These are phyloP conservation scores for Hydrangea macrophylla DNA, from an alignment of 148 eudicot genomes.

Conservation along the genomic window DNA sequence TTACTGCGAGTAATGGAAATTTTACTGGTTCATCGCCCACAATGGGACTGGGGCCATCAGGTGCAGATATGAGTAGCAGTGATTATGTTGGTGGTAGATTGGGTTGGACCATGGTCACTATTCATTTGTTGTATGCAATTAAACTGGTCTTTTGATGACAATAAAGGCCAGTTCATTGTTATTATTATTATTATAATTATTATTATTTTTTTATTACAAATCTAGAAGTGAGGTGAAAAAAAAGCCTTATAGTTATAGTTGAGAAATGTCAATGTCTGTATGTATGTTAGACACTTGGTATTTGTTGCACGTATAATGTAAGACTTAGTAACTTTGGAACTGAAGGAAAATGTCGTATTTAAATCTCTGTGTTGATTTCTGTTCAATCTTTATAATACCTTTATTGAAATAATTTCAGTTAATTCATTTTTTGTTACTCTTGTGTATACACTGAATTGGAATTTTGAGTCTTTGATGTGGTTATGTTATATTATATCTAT, in stretches of 20 bases:
- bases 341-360: no score
- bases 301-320: background rate
- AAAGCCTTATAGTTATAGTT: background rate
- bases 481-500: no score
- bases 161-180: background rate
- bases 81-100: background rate
- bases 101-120: constrained; percentile 5
- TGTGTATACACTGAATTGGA: no score
- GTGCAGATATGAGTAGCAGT: constrained; percentile 19
- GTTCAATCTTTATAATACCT: no score
- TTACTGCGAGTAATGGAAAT: constrained; percentile 18
- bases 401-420: no score
- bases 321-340: no score
- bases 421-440: no score
- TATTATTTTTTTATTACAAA: background rate
- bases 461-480: no score
- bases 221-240: background rate
- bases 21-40: constrained; percentile 9
- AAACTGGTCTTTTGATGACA: background rate
- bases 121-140: constrained; percentile 16
- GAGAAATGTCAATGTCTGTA: no score
- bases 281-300: background rate
- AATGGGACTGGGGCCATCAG: constrained; percentile 9
- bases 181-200: no score
- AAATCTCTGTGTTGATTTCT: no score